Percentiles rank a stretch among this genome's conserved stretches.
These are phyloP conservation scores for Phoma sp. DNA, from an alignment of 2,329 filamentous ascomycete genomes.

Conservation along the genomic window DNA sequence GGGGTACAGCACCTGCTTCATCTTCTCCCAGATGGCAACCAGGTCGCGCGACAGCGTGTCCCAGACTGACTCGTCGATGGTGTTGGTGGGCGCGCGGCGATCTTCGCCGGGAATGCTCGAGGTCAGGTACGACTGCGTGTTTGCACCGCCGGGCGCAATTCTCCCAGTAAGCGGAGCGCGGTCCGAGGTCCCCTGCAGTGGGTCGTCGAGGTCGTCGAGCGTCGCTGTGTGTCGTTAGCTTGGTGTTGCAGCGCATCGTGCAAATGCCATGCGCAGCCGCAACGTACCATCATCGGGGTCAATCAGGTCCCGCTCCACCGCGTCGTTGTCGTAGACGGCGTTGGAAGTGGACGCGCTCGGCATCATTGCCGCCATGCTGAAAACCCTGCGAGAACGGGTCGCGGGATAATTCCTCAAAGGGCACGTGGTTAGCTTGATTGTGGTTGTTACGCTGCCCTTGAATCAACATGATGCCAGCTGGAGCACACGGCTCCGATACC, in stretches of 20 bases:
- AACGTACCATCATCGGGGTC: conserved; percentile 60
- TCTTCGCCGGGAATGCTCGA: conserved; percentile 93
- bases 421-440: conserved; percentile 29
- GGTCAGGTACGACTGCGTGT: conserved; percentile 84
- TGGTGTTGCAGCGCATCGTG: conserved; percentile 17
- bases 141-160: conserved; percentile 65
- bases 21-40: conserved; percentile 94
- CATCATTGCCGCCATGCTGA: conserved; percentile 56
- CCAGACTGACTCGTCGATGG: conserved; percentile 97
- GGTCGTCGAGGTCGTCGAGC: conserved; percentile 92
- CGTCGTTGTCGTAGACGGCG: conserved; percentile 55
- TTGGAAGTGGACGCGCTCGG: conserved; percentile 49
- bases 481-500: too few relatives aligned
- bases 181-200: conserved; percentile 72
- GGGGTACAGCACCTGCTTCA: conserved; percentile 95
- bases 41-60: conserved; percentile 93
- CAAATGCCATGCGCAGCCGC: conserved; percentile 19
- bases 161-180: conserved; percentile 84
- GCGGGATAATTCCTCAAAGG: conserved; percentile 35
- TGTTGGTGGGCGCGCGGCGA: conserved; percentile 85
- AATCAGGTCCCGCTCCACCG: conserved; percentile 59
- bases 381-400: conserved; percentile 32
- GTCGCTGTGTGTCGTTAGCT: conserved; percentile 64
- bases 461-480: conserved; percentile 20
- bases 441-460: conserved; percentile 40